Conservation (phyloP, 768 basidiomycete genomes). For the Mycena vitilis region DNA sequence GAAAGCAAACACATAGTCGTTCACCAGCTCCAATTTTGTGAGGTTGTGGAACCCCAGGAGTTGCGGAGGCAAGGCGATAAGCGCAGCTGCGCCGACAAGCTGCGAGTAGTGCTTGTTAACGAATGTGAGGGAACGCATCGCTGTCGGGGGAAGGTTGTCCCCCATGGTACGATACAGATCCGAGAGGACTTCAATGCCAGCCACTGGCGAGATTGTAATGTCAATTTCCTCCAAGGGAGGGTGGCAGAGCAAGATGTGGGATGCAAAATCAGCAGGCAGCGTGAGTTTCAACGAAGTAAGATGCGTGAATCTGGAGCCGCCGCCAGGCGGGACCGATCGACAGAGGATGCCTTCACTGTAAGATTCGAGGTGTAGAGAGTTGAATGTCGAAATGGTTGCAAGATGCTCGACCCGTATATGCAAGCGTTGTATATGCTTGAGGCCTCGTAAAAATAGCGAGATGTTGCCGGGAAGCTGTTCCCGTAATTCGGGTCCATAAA, state of each 20-base stretch:
- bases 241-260: background rate
- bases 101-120: background rate
- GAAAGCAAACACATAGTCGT: background rate
- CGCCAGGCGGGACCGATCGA: too few relatives aligned
- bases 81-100: background rate
- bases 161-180: background rate
- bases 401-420: background rate
- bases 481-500: background rate
- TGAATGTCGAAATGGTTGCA: background rate
- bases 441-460: background rate
- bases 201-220: background rate
- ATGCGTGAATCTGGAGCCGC: too few relatives aligned
- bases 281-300: too few relatives aligned
- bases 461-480: background rate
- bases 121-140: background rate
- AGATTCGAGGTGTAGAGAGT: background rate
- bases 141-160: background rate
- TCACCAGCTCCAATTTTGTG: background rate
- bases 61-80: background rate
- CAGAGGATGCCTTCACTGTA: too few relatives aligned
- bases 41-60: background rate
- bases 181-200: background rate
- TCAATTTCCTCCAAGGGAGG: background rate
- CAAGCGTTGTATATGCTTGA: background rate
- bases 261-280: too few relatives aligned